Base-by-base conservation (phyloP, 306 rosid genomes). In the Dalbergia cultrata region DNA sequence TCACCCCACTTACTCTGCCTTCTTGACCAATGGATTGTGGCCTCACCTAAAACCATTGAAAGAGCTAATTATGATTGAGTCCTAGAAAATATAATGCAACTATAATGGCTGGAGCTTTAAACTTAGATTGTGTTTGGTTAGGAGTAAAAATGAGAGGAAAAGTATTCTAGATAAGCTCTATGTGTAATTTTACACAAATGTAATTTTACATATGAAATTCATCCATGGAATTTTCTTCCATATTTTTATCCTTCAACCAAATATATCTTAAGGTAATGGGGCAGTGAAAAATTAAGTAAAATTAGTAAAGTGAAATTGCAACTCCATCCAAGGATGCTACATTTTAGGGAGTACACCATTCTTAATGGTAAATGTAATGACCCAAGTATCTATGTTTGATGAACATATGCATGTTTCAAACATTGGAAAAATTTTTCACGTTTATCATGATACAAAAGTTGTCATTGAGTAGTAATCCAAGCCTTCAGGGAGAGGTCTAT, bases 1-100 rank as follows among this genome's bases (percentile, higher is more conserved):
- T 95, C 85, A 95, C 99, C 83, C 99, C 99, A 31, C 99, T 98
- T 1, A 95, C 97, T 87, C 98, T 87, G 90, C 93, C 88, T 72
- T 98, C 99, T 82, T 95, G 98, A 67, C 99, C 99, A 59, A 95
- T 86, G 79, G 97, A 82, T 69, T 82, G 89, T 33, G 89, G 89
- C 74, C 82, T 79, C 47, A 86, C 89, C 89, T 86, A 63, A 75
- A 82, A 82, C 61, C 78, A 61, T 81, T 78, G 21, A 61, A 61
- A 77, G 7, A 66, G 53, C 45, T 16, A 26, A 45, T n/a, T 9
- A 26, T 53, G 35, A 62, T 52, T 3, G 44, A 70, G 31, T 59
- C 73, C 39, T 39, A 37, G 66, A 35, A 58, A 75, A 59, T 9
- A 43, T 10, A 43, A 43, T 43, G 49, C 49, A 8, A 13, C 49